phyloP scores from a whole-genome alignment of 768 basidiomycete genomes.

The Tremella mesenterica region DNA sequence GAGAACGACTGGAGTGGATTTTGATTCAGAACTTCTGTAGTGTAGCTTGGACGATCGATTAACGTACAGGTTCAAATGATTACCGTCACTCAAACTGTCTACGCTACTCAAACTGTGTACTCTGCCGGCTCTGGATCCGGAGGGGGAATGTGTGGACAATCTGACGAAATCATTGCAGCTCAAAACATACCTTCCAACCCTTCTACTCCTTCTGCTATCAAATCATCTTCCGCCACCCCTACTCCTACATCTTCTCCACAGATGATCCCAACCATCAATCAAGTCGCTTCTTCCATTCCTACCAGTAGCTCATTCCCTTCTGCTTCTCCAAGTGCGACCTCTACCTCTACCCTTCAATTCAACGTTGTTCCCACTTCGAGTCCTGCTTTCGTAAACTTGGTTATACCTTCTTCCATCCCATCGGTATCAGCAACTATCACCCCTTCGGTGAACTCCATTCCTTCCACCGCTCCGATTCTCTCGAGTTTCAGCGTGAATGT shows the following conservation, averaged over 20 bases:
- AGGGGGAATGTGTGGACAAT: not conserved
- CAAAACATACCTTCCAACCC: not conserved
- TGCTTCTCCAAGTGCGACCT: not conserved
- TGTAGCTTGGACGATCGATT: not conserved
- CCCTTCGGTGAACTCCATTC: too few species aligned
- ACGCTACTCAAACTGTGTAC: constrained; percentile 1
- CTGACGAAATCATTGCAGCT: not conserved
- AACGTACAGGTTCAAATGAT: constrained; percentile 2
- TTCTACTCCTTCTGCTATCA: not conserved
- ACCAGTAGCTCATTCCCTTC: too few species aligned
- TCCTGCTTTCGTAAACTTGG: too few species aligned
- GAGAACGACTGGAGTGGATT: not conserved
- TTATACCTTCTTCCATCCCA: too few species aligned
- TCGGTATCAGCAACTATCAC: too few species aligned
- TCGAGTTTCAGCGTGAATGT: not conserved
- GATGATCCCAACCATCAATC: too few species aligned
- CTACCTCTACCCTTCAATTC: not conserved
- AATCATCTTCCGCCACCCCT: not conserved
- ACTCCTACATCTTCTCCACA: not conserved
- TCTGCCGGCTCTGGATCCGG: not conserved
- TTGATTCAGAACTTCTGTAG: not conserved
- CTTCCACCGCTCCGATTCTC: not conserved
- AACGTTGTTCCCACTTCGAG: too few species aligned
- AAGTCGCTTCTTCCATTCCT: too few species aligned
- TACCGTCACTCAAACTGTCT: constrained; percentile 6